These are phyloP conservation scores for Cruciata laevipes DNA, from an alignment of 257 asterid genomes.

Conservation along the genomic window DNA sequence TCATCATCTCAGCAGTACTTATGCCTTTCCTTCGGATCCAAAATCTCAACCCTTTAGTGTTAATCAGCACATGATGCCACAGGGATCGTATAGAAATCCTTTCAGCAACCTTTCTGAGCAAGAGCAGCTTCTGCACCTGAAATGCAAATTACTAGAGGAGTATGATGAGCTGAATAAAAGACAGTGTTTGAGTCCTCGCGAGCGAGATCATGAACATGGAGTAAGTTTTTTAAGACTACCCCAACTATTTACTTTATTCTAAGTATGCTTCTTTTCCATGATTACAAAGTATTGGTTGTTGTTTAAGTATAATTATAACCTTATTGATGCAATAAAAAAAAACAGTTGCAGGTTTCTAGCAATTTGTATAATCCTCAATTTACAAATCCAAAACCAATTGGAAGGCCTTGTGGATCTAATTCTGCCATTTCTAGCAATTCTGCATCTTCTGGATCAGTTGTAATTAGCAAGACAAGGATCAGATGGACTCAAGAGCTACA, in stretches of 20 bases:
- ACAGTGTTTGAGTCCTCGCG: constrained; percentile 27
- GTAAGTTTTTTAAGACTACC: constrained; percentile 32
- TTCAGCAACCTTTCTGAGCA: constrained; percentile 41
- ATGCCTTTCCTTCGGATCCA: constrained; percentile 3
- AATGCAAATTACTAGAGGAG: constrained; percentile 53
- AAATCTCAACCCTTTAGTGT: constrained; percentile 14
- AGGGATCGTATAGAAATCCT: constrained; percentile 33
- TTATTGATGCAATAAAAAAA: background rate
- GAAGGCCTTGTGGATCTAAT: constrained; percentile 26
- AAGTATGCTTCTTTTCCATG: background rate
- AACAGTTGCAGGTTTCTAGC: constrained; percentile 25
- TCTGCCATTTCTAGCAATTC: constrained; percentile 19
- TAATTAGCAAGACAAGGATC: constrained; percentile 53
- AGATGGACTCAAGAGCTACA: constrained; percentile 95
- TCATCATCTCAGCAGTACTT: constrained; percentile 15
- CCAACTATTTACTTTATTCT: background rate
- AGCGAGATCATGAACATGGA: constrained; percentile 31
- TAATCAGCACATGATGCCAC: constrained; percentile 18
- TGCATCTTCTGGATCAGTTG: constrained; percentile 24
- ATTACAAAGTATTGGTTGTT: background rate
- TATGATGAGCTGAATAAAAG: constrained; percentile 27
- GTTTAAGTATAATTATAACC: background rate
- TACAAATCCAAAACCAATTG: constrained; percentile 20
- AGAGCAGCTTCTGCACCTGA: constrained; percentile 43
- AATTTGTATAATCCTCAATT: constrained; percentile 32